phyloP scores from a whole-genome alignment of 2,329 filamentous ascomycete species.

The Sclerotinia borealis region DNA sequence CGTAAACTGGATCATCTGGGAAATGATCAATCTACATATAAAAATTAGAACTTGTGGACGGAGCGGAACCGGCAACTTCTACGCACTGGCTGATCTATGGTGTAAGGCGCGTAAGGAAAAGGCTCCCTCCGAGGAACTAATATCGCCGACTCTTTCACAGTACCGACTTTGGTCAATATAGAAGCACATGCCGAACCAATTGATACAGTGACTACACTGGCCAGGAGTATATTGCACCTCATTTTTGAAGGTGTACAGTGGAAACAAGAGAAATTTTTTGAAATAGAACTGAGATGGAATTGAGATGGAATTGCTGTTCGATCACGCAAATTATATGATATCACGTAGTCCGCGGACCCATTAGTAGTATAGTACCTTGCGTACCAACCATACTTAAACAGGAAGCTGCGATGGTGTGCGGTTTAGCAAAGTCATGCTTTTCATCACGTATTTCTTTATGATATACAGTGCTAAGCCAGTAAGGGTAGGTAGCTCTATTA shows the following conservation, averaged over 20 bases:
- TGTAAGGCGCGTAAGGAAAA: slow-evolving; percentile 10
- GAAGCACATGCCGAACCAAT: slow-evolving; percentile 1
- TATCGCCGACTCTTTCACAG: background rate
- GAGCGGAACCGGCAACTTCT: background rate
- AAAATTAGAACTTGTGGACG: slow-evolving; percentile 5
- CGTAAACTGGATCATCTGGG: slow-evolving; percentile 36
- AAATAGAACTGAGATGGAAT: background rate
- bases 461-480: background rate
- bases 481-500: background rate
- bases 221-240: slow-evolving; percentile 8
- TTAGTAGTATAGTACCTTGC: slow-evolving; percentile 5
- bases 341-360: background rate
- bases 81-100: slow-evolving; percentile 23
- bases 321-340: background rate
- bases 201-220: slow-evolving; percentile 7
- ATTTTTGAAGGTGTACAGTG: background rate
- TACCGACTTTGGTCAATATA: slow-evolving; percentile 5
- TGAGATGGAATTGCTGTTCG: background rate
- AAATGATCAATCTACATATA: slow-evolving; percentile 41
- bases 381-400: slow-evolving; percentile 7
- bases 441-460: background rate
- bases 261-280: background rate
- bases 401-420: slow-evolving; percentile 2
- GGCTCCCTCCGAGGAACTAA: background rate
- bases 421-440: background rate